phyloP scores from a whole-genome alignment of 2,329 filamentous ascomycete species.

The Alternaria sp. region DNA sequence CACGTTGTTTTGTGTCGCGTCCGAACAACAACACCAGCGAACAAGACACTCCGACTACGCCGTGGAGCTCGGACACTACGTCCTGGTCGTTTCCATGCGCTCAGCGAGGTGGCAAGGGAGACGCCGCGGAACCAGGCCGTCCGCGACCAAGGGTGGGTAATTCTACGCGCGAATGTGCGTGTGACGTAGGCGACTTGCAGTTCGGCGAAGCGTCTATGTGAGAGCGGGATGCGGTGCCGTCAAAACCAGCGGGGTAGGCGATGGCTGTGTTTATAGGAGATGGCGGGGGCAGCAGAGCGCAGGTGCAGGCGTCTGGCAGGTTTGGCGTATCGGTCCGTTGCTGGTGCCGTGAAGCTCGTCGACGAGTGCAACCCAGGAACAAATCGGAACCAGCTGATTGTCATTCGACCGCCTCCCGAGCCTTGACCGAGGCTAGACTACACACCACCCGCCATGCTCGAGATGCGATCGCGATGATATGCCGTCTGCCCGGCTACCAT shows the following conservation, averaged over 20 bases:
- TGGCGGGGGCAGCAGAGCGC: conserved; percentile 15
- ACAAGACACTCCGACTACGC: not conserved
- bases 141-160: not conserved
- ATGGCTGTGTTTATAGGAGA: conserved; percentile 15
- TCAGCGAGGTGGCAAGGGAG: not conserved
- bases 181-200: conserved; percentile 33
- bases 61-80: not conserved
- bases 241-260: conserved; percentile 19
- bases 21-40: not conserved
- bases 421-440: conserved; percentile 11
- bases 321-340: conserved; percentile 20
- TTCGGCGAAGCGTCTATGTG: not conserved
- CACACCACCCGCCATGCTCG: not conserved
- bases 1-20: conserved; percentile 4
- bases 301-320: conserved; percentile 14
- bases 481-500: not conserved
- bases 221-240: conserved; percentile 7
- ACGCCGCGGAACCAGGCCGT: not conserved
- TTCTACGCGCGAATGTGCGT: conserved; percentile 15
- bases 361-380: conserved; percentile 21
- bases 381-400: conserved; percentile 44
- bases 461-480: not conserved
- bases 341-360: conserved; percentile 25
- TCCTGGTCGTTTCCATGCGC: conserved; percentile 3
- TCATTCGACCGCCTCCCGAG: conserved; percentile 21